A percentile compares a stretch with the other conserved stretches of the same genome.
Evolutionary conservation across 2,329 filamentous ascomycete species (phyloP).

Genomic region (Ascochyta viciae-villosae): DNA sequence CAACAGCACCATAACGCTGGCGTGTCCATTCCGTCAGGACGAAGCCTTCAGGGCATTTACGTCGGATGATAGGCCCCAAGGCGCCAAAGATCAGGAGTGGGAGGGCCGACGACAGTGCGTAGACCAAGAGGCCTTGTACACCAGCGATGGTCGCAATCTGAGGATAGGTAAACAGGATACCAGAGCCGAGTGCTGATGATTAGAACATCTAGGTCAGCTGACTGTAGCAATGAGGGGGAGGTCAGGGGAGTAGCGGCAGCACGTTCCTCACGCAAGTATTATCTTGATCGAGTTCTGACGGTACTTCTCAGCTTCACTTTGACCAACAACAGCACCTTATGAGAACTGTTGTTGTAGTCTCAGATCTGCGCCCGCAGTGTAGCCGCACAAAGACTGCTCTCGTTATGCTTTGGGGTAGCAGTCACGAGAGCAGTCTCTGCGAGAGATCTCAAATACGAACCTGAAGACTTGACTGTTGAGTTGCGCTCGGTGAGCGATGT

Average conservation of each 20-base stretch:
- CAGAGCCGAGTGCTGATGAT: slow-evolving; percentile 76
- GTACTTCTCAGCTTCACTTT: slow-evolving; percentile 88
- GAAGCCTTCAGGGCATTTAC: slow-evolving; percentile 82
- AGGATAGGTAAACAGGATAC: slow-evolving; percentile 83
- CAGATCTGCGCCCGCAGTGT: slow-evolving; percentile 86
- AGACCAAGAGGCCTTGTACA: slow-evolving; percentile 79
- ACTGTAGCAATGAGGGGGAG: slow-evolving; percentile 31
- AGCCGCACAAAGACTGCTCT: slow-evolving; percentile 54
- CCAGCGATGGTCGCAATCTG: slow-evolving; percentile 80
- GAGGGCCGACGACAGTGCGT: slow-evolving; percentile 74
- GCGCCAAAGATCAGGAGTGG: slow-evolving; percentile 77
- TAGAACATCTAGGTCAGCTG: slow-evolving; percentile 45
- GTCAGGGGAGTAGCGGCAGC: slow-evolving; percentile 76
- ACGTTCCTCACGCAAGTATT: slow-evolving; percentile 99
- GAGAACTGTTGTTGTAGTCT: slow-evolving; percentile 3
- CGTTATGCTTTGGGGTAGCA: slow-evolving; percentile 7
- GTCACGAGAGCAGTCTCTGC: slow-evolving; percentile 32
- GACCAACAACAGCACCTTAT: slow-evolving; percentile 10
- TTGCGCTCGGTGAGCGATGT: slow-evolving; percentile 18
- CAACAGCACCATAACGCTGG: slow-evolving; percentile 74
- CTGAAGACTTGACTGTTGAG: slow-evolving; percentile 32
- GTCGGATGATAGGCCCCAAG: slow-evolving; percentile 78
- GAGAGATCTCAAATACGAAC: slow-evolving; percentile 53
- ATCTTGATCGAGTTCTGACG: slow-evolving; percentile 98
- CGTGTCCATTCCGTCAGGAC: slow-evolving; percentile 85